Percentiles rank a stretch among this genome's conserved stretches.
These are phyloP conservation scores for Fabrea salina DNA, from an alignment of 169 alveolate species.

Conservation along the genomic window DNA sequence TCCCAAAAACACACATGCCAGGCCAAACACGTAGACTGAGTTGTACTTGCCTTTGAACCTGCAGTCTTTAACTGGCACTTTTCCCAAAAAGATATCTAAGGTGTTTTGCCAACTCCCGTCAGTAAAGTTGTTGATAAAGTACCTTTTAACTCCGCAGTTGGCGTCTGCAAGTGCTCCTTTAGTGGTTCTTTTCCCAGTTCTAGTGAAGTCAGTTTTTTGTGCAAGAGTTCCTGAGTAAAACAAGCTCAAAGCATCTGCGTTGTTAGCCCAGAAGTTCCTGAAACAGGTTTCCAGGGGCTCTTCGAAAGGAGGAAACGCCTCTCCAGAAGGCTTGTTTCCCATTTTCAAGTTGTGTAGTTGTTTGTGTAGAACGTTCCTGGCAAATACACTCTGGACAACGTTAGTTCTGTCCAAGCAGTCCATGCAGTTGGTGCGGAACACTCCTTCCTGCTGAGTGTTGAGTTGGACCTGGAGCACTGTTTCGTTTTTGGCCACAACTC, in stretches of 20 bases:
- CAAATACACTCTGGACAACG: slow-evolving; percentile 87
- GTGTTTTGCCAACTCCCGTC: slow-evolving; percentile 67
- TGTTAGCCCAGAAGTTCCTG: slow-evolving; percentile 87
- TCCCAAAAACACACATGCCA: neutral
- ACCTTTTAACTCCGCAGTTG: slow-evolving; percentile 64
- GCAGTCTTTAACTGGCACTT: neutral
- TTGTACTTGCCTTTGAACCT: neutral
- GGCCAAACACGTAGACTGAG: neutral
- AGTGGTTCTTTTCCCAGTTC: slow-evolving; percentile 86
- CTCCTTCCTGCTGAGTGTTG: slow-evolving; percentile 84
- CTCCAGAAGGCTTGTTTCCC: slow-evolving; percentile 33
- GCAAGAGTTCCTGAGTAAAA: slow-evolving; percentile 93
- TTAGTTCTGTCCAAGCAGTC: slow-evolving; percentile 98
- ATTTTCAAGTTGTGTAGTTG: slow-evolving; percentile 55
- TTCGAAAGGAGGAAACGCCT: slow-evolving; percentile 74
- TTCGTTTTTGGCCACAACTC: neutral
- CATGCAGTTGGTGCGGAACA: slow-evolving; percentile 94
- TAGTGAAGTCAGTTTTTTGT: slow-evolving; percentile 88
- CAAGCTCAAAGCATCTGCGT: slow-evolving; percentile 85
- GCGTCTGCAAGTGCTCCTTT: slow-evolving; percentile 86
- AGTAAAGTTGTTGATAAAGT: slow-evolving; percentile 70
- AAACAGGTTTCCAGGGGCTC: slow-evolving; percentile 74
- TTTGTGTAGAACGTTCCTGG: slow-evolving; percentile 65
- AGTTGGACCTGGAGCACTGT: slow-evolving; percentile 34
- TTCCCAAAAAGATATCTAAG: slow-evolving; percentile 11